Evolutionary conservation across 495 filamentous ascomycete species (phyloP), one percentile per base, ranked within the genome.

Genomic region (Tricharina praecox): DNA sequence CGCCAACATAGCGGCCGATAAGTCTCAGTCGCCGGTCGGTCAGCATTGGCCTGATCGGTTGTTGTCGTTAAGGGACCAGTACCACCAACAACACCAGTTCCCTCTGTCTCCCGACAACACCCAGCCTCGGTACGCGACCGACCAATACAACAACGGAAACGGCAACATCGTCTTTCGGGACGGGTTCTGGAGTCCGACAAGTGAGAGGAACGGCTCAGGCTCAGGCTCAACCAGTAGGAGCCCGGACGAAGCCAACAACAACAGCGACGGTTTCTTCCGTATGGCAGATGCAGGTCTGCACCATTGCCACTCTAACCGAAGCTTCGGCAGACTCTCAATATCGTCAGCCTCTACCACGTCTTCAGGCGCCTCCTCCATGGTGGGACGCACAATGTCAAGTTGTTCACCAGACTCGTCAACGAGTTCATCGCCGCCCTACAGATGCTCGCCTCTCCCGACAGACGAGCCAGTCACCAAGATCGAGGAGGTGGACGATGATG

Each of bases 401-500:
- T 59, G 50, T 10, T 52, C 56, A 32, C 53, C 55, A 54, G 55
- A 51, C 32, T 54, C 56, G 42, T 59, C 55, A 3, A 50, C 39
- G 3, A 43, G 44, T 30, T 50, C 50, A 10, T 58, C 55, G 5
- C 56, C 55, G 10, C 55, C 47, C 24, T 32, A 48, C 20, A 35
- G 45, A 23, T 40, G 16, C 20, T 41, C 20, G 32, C 34, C 18
- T 24, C 24, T 53, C 13, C 36, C 37, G 20, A 10, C 32, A 11
- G 55, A 59, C 37, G 39, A 28, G 2, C 45, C 54, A 21, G 36
- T 46, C 50, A 35, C 56, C 26, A 60, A 60, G 33, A 60, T 60
- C 42, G 56, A 60, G 43, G 56, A 60, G 26, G 24, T 59, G n/a
- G n/a, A n/a, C 23, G 56, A 59, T 28, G 47, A 59, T 32, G 51